Base-by-base conservation (phyloP, 352 stramenopile genomes). In the Sclerospora graminicola region DNA sequence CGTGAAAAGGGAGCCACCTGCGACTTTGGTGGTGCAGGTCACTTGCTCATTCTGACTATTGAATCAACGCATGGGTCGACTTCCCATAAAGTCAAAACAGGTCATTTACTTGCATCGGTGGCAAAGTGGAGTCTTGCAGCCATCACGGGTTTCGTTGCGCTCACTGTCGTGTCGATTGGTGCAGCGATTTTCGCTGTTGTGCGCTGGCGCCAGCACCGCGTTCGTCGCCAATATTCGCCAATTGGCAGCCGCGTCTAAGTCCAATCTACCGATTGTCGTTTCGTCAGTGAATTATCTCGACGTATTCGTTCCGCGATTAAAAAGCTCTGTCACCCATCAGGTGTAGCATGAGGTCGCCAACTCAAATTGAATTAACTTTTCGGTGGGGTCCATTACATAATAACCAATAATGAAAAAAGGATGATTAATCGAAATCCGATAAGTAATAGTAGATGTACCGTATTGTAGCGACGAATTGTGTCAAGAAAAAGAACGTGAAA, bases 11-110 rank as follows among this genome's bases (percentile, higher is more conserved):
- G 77, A 14, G 77, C 77, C 16, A 89, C 77, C 31, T 89, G 77
- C 60, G 77, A 89, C 69, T 89, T 89, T 42, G 73, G 77, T 39
- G 77, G 73, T 18, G 69, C 73, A 14, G 77, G 50, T 4, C 77
- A 89, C 51, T 38, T 89, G 43, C 33, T 86, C 5, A 53, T 18
- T 10, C 39, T 63, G n/a, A 48, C 57, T 3, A 36, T 35, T 5
- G 23, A 47, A 35, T 47, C 57, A 13, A 43, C 56, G 28, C 41
- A 46, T 5, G 13, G 14, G n/a, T 8, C 36, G 26, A 48, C 27
- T 10, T 33, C 40, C 2, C 37, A 30, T 21, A 51, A 42, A 35
- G 11, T 44, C 18, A 57, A 56, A 32, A 20, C 58, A 9, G 50
- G 49, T 4, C 53, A 63, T 39, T 45, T 63, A 23, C 31, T 60